Evolutionary conservation across 805 yeast genomes (phyloP).

Genomic region (Candida anglica): DNA sequence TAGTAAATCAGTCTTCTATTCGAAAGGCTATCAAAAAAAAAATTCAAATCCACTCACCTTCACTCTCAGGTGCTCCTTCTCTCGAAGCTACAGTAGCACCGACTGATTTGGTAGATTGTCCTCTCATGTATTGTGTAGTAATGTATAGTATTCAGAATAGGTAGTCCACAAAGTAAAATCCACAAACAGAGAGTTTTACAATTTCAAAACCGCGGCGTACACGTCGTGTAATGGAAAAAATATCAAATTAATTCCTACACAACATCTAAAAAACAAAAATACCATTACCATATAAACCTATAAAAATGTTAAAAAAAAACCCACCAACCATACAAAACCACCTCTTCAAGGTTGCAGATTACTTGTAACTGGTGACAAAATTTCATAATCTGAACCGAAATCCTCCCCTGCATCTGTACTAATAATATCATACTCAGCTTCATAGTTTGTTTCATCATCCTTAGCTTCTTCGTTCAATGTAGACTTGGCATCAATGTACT

Average conservation of each 20-base stretch:
- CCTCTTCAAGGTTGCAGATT: too few species aligned
- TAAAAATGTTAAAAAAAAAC: too few species aligned
- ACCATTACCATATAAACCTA: too few species aligned
- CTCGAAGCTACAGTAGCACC: conserved; percentile 7
- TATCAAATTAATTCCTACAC: too few species aligned
- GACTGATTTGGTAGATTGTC: background rate
- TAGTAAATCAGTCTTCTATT: conserved; percentile 3
- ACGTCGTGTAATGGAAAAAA: too few species aligned
- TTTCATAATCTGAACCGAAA: conserved; percentile 32
- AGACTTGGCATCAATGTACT: conserved; percentile 17
- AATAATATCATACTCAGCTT: conserved; percentile 32
- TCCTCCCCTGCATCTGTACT: conserved; percentile 23
- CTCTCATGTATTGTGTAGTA: too few species aligned
- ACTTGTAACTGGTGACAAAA: conserved; percentile 24
- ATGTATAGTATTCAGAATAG: too few species aligned
- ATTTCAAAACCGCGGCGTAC: too few species aligned
- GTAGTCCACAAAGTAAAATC: too few species aligned
- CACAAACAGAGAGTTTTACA: too few species aligned
- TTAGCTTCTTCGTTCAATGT: conserved; percentile 6
- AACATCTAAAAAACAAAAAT: too few species aligned
- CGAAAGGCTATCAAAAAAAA: background rate
- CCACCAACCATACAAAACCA: too few species aligned
- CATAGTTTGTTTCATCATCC: conserved; percentile 8
- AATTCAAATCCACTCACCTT: conserved; percentile 26
- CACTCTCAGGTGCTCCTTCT: conserved; percentile 34